Evolutionary conservation across 2,329 filamentous ascomycete genomes (phyloP), one percentile per base, ranked within the genome.

Genomic region (Pseudocercospora eumusae): DNA sequence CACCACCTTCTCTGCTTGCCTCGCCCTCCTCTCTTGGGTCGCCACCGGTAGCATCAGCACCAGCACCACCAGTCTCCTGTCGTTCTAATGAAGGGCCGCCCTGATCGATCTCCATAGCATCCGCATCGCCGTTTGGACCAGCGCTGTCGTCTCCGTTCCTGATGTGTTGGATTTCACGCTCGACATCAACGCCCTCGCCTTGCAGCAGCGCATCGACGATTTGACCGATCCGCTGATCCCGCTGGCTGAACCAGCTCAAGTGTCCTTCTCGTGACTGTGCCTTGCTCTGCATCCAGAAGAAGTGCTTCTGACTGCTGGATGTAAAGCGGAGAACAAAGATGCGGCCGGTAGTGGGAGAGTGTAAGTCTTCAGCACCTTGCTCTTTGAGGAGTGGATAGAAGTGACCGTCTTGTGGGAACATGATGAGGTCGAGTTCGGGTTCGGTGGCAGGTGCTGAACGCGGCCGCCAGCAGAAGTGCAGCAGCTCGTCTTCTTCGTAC

Each of bases 281-380:
- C 78, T 93, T 93, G 28, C 92, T 95, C 79, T 99, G 95, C 73
- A 99, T 82, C 93, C 93, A 99, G 82, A 98, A 99, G 63, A 97
- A 83, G 78, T 98, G 84, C 72, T 93, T 88, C 77, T 96, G 88
- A 62, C 92, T 95, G 66, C 92, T 96, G 11, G 93, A 97, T 28
- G 85, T 86, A 80, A 99, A 99, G 78, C 96, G 97, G 73, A 99
- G 87, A 61, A 90, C 88, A 76, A 93, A 97, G 75, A 99, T 88
- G 71, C 95, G 91, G 68, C 93, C 96, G 74, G 96, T 92, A 15
- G 84, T 87, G 18, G 84, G 83, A 5, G 80, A 82, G 50, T 89
- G 88, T 73, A 90, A 80, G 67, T 86, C 82, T 57, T 83, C 81
- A 36, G 74, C 83, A 61, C 81, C 79, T 52, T 72, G 63, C 58